A percentile compares a stretch with the other conserved stretches of the same genome.
Conservation (phyloP, 257 asterid genomes). For the Rauvolfia tetraphylla region DNA sequence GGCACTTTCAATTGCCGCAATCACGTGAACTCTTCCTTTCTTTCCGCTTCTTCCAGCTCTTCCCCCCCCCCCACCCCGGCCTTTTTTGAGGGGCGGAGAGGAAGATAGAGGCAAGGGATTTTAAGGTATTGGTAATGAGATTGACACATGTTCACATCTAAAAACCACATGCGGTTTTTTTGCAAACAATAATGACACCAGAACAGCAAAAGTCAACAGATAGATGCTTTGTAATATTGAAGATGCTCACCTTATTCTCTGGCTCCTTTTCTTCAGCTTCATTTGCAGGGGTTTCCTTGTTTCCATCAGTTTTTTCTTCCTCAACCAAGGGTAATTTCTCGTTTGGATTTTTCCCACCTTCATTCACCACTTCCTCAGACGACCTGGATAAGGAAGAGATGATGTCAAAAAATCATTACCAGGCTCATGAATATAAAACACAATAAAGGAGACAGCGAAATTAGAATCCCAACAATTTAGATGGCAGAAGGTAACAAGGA, state of each 20-base stretch:
- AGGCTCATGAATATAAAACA: background rate
- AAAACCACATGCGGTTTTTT: background rate
- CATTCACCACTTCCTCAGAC: constrained; percentile 49
- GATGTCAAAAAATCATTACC: background rate
- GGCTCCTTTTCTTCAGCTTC: constrained; percentile 69
- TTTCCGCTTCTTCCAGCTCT: too few species aligned
- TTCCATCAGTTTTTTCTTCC: constrained; percentile 46
- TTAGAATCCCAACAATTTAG: background rate
- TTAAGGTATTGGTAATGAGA: background rate
- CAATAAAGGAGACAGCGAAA: background rate
- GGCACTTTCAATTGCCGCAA: background rate
- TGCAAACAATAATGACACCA: background rate
- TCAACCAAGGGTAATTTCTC: constrained; percentile 47
- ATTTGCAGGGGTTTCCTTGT: constrained; percentile 43
- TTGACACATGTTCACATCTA: background rate
- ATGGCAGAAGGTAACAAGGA: constrained; percentile 16
- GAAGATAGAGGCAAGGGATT: too few species aligned
- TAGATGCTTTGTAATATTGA: background rate
- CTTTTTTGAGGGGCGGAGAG: background rate
- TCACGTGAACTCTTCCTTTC: background rate
- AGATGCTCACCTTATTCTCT: constrained; percentile 58
- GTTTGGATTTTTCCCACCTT: constrained; percentile 50
- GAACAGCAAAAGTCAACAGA: background rate
- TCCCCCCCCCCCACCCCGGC: too few species aligned
- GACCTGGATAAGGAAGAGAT: constrained; percentile 31